Percentiles rank a stretch among this genome's conserved stretches.
Conservation (phyloP, 2,329 filamentous ascomycete species). For the Tolypocladium nubicola region DNA sequence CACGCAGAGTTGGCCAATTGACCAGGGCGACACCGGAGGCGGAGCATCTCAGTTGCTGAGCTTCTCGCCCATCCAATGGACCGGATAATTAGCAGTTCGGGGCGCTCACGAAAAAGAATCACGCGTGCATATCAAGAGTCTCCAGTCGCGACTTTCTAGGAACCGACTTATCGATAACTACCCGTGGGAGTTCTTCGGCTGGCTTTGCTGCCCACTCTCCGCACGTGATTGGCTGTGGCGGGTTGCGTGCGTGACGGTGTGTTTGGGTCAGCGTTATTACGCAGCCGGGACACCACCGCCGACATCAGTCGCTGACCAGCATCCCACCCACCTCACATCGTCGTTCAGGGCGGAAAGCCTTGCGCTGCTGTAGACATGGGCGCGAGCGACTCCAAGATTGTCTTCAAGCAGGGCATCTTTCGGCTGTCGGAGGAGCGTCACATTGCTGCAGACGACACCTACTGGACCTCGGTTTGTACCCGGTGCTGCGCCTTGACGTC, state of each 20-base stretch:
- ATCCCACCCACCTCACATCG: slow-evolving; percentile 6
- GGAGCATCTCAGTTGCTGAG: slow-evolving; percentile 17
- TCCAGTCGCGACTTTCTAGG: not conserved
- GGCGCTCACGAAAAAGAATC: not conserved
- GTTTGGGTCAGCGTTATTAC: not conserved
- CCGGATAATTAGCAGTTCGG: not conserved
- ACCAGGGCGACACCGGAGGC: slow-evolving; percentile 10
- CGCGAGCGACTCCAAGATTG: slow-evolving; percentile 95
- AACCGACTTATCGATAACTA: slow-evolving; percentile 5
- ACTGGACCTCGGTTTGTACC: slow-evolving; percentile 79
- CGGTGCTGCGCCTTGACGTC: not conserved
- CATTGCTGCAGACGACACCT: slow-evolving; percentile 79
- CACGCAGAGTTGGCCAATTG: slow-evolving; percentile 4
- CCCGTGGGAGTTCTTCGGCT: slow-evolving; percentile 2
- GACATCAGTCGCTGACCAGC: slow-evolving; percentile 1
- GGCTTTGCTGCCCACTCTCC: not conserved
- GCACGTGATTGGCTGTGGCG: slow-evolving; percentile 7
- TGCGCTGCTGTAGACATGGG: slow-evolving; percentile 54
- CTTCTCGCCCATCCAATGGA: not conserved
- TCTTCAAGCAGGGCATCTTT: slow-evolving; percentile 98
- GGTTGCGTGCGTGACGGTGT: not conserved
- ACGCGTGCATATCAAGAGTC: not conserved
- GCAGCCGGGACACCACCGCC: not conserved
- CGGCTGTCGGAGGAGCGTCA: slow-evolving; percentile 82
- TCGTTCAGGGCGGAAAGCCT: slow-evolving; percentile 8